Evolutionary conservation across 2,329 filamentous ascomycete genomes (phyloP).

Genomic region (Nannizziopsis arthrosporioides): DNA sequence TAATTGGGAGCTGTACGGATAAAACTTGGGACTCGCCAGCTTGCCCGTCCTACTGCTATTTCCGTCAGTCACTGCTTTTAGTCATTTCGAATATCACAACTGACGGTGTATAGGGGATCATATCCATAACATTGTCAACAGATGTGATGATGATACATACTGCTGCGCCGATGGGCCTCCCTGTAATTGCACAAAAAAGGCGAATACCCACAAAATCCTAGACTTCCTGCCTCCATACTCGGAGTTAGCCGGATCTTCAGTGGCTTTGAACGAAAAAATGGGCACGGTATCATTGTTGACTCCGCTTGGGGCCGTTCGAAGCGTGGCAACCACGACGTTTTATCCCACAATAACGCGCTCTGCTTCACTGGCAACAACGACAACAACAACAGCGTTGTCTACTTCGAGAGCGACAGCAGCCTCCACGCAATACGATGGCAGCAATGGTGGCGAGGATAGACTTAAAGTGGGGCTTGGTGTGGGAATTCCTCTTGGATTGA

Average conservation of each 20-base stretch:
- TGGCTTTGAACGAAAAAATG: neutral
- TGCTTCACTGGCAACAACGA: too few relatives aligned
- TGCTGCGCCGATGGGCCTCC: slow-evolving; percentile 4
- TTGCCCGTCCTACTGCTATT: slow-evolving; percentile 8
- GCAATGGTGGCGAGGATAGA: neutral
- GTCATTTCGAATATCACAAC: neutral
- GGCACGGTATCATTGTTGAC: neutral
- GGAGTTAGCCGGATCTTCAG: slow-evolving; percentile 1
- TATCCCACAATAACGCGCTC: neutral
- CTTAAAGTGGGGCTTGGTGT: slow-evolving; percentile 7
- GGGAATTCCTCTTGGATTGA: slow-evolving; percentile 4
- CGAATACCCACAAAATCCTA: slow-evolving; percentile 1
- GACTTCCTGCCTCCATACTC: slow-evolving; percentile 3
- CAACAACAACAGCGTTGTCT: too few relatives aligned
- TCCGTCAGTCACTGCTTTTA: neutral
- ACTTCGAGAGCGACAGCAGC: neutral
- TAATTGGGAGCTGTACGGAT: slow-evolving; percentile 8
- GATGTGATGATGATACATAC: slow-evolving; percentile 2
- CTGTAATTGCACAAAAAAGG: slow-evolving; percentile 4
- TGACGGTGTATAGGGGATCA: slow-evolving; percentile 1
- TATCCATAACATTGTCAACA: slow-evolving; percentile 4
- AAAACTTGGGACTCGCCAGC: slow-evolving; percentile 4
- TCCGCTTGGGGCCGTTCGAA: neutral
- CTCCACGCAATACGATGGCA: neutral
- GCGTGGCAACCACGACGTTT: neutral